Evolutionary conservation across 2,329 filamentous ascomycete species (phyloP).

Genomic region (Verticillium nubilum): DNA sequence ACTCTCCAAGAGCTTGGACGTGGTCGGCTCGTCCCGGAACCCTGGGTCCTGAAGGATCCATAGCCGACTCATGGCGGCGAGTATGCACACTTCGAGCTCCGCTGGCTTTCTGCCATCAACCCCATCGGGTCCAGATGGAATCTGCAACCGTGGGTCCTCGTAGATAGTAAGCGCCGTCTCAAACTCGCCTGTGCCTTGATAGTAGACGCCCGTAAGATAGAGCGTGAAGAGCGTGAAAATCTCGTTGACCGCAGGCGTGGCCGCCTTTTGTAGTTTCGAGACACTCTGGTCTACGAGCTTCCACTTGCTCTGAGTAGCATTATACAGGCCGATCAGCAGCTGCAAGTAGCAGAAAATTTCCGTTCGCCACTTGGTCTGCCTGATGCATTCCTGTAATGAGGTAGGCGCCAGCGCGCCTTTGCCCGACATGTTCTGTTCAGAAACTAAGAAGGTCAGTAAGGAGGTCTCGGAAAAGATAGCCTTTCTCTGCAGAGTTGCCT

Average conservation of each 20-base stretch:
- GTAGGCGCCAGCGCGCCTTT: slow-evolving; percentile 19
- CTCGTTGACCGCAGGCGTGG: slow-evolving; percentile 9
- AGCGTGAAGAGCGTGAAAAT: slow-evolving; percentile 48
- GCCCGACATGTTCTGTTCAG: neutral
- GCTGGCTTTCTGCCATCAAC: slow-evolving; percentile 40
- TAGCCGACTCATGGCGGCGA: slow-evolving; percentile 63
- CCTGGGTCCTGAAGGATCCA: slow-evolving; percentile 64
- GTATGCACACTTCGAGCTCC: slow-evolving; percentile 58
- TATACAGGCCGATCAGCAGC: slow-evolving; percentile 64
- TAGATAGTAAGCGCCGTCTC: slow-evolving; percentile 64
- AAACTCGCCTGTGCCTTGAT: slow-evolving; percentile 72
- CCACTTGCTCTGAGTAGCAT: slow-evolving; percentile 68
- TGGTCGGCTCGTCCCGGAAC: slow-evolving; percentile 51
- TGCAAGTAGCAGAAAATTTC: slow-evolving; percentile 64
- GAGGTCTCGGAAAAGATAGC: neutral
- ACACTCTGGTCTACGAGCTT: slow-evolving; percentile 54
- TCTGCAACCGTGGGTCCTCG: slow-evolving; percentile 51
- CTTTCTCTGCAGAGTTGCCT: slow-evolving; percentile 8
- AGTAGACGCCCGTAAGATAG: slow-evolving; percentile 71
- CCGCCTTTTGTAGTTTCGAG: slow-evolving; percentile 38
- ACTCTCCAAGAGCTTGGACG: slow-evolving; percentile 56
- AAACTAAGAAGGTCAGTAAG: neutral
- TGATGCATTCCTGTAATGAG: slow-evolving; percentile 52
- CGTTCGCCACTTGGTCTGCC: slow-evolving; percentile 58
- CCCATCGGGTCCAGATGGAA: slow-evolving; percentile 35